Evolutionary conservation across 176 grass and related monocot genomes (phyloP).

Genomic region (Stipa capillata): DNA sequence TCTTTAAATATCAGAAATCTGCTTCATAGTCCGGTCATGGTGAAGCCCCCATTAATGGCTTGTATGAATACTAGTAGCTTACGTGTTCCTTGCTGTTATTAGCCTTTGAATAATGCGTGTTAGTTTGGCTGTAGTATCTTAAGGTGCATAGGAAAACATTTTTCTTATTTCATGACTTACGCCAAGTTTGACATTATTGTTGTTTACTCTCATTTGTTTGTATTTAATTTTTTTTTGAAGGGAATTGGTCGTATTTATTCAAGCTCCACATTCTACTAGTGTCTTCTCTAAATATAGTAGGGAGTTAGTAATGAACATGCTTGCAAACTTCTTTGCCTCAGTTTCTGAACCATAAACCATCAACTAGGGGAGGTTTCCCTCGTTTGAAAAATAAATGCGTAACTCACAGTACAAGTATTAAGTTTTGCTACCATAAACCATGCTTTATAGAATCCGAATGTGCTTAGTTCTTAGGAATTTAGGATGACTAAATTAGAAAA

Average conservation of each 20-base stretch:
- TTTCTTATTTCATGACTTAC: not conserved
- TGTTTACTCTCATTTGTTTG: not conserved
- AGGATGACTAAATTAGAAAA: not conserved
- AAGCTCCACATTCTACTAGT: not conserved
- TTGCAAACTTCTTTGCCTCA: not conserved
- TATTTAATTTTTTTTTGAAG: not conserved
- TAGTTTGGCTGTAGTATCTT: not conserved
- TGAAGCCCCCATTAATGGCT: not conserved
- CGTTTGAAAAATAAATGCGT: not conserved
- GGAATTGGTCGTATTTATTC: not conserved
- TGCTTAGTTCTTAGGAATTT: not conserved
- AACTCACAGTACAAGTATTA: not conserved
- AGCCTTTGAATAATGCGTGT: not conserved
- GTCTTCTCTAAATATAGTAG: not conserved
- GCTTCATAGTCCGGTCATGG: not conserved
- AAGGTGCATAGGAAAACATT: not conserved
- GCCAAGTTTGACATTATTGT: not conserved
- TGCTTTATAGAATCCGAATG: not conserved
- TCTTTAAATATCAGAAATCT: not conserved
- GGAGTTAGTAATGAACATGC: not conserved
- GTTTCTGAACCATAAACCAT: not conserved
- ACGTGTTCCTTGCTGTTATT: not conserved
- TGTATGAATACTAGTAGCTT: not conserved
- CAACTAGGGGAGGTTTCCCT: not conserved
- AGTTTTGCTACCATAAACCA: not conserved